These are phyloP conservation scores for Cutaneotrichosporon mucoides DNA, from an alignment of 1,284 basidiomycete species.

Conservation along the genomic window DNA sequence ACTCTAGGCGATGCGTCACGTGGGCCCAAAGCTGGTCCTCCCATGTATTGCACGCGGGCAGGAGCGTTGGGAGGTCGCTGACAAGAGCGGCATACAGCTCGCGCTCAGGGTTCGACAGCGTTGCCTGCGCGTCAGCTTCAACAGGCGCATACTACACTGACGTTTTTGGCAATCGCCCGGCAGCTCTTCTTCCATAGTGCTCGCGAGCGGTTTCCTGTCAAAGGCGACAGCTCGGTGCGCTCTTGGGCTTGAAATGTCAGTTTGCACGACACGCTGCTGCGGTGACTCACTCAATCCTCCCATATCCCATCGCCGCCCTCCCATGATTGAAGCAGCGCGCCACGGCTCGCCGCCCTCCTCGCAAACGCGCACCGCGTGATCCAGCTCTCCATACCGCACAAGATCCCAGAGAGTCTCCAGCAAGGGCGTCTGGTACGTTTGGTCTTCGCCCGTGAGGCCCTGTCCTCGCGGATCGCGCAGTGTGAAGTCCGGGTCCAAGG, in stretches of 20 bases:
- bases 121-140: conserved; percentile 52
- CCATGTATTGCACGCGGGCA: conserved; percentile 78
- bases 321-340: conserved; percentile 56
- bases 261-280: not conserved
- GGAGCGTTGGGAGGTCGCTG: conserved; percentile 72
- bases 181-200: conserved; percentile 82
- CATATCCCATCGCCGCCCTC: conserved; percentile 42
- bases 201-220: conserved; percentile 64
- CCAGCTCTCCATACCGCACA: conserved; percentile 61
- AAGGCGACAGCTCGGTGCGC: conserved; percentile 13
- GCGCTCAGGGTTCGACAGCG: conserved; percentile 69
- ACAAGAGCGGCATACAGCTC: conserved; percentile 82
- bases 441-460: conserved; percentile 43
- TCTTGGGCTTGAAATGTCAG: conserved; percentile 50
- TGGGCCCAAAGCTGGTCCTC: conserved; percentile 94
- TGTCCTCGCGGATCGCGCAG: conserved; percentile 40
- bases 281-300: conserved; percentile 38
- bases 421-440: conserved; percentile 41
- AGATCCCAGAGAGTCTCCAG: conserved; percentile 43
- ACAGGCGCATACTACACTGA: conserved; percentile 43
- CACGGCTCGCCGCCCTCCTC: conserved; percentile 81
- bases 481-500: conserved; percentile 46
- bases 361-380: conserved; percentile 77
- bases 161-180: conserved; percentile 70
- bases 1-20: conserved; percentile 77